phyloP scores from a whole-genome alignment of 2,329 filamentous ascomycete species.

The Xylariaceae sp. region DNA sequence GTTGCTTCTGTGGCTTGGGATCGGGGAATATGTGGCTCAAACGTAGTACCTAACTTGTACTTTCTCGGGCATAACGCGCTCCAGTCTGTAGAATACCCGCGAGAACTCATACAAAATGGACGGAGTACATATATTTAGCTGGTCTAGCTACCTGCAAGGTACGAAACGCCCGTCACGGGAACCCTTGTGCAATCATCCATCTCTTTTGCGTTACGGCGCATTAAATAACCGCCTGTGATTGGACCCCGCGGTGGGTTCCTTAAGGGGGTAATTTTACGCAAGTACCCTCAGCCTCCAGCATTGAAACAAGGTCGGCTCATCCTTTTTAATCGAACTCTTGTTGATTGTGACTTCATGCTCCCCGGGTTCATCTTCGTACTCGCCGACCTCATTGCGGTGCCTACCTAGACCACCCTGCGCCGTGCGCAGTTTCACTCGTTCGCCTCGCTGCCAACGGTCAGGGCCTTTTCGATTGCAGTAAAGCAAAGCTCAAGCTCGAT shows the following conservation, averaged over 20 bases:
- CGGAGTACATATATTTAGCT: background rate
- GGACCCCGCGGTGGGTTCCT: conserved; percentile 2
- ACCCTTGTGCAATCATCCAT: no score
- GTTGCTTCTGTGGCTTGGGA: no score
- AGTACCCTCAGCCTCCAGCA: conserved; percentile 1
- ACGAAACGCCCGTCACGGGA: no score
- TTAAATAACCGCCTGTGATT: conserved; percentile 14
- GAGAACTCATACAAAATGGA: no score
- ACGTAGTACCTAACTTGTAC: no score
- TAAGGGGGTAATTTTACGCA: conserved; percentile 19
- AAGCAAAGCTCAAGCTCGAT: background rate
- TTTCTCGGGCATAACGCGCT: no score
- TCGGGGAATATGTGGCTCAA: no score
- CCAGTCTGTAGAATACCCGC: no score
- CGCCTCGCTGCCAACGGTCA: conserved; percentile 14
- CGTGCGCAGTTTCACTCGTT: conserved; percentile 31
- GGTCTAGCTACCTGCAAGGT: background rate
- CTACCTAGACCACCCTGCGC: conserved; percentile 23
- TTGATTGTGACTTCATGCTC: conserved; percentile 12
- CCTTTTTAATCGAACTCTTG: conserved; percentile 2
- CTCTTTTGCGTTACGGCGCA: conserved; percentile 4
- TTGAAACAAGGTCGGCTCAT: conserved; percentile 8
- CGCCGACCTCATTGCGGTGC: conserved; percentile 14
- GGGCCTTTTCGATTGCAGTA: conserved; percentile 3
- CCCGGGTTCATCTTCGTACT: background rate